These are phyloP conservation scores for Sporothrix pseudoabietina DNA, from an alignment of 2,329 filamentous ascomycete genomes.

Conservation along the genomic window DNA sequence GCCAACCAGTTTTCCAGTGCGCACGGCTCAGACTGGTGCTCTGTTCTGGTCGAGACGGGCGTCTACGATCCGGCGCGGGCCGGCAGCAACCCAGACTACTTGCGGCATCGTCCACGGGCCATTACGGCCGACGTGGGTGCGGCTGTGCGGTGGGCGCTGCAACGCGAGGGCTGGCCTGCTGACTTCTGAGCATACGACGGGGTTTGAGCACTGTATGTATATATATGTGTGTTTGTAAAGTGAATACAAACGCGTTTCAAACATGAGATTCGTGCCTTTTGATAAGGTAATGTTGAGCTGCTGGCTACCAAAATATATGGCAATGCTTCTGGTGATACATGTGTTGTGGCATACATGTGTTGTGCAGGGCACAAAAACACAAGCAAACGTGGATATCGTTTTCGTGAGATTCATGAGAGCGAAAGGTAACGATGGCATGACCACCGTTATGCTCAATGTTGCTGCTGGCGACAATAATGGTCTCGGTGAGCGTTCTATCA, in stretches of 20 bases:
- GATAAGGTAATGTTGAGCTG: too few relatives aligned
- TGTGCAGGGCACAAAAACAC: too few relatives aligned
- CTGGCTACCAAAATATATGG: not conserved
- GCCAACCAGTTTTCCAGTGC: slow-evolving; percentile 74
- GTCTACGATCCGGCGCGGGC: slow-evolving; percentile 38
- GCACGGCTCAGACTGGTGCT: slow-evolving; percentile 53
- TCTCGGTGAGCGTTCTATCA: too few relatives aligned
- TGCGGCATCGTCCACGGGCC: slow-evolving; percentile 36
- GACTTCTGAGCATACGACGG: not conserved
- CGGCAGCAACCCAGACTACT: slow-evolving; percentile 30
- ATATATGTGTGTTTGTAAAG: not conserved
- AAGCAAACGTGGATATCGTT: too few relatives aligned
- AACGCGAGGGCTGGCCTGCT: slow-evolving; percentile 37
- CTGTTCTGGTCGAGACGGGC: slow-evolving; percentile 42
- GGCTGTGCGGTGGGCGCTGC: slow-evolving; percentile 41
- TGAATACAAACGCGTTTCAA: not conserved
- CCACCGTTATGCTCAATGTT: too few relatives aligned
- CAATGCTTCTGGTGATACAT: too few relatives aligned
- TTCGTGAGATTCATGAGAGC: too few relatives aligned
- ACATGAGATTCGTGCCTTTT: too few relatives aligned
- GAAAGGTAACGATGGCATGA: too few relatives aligned
- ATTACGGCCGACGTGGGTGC: slow-evolving; percentile 39
- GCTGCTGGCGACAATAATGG: too few relatives aligned
- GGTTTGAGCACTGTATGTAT: not conserved
- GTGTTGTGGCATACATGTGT: too few relatives aligned